Base-by-base conservation (phyloP, 768 basidiomycete genomes). In the Rhodosporidiobolus sp. region DNA sequence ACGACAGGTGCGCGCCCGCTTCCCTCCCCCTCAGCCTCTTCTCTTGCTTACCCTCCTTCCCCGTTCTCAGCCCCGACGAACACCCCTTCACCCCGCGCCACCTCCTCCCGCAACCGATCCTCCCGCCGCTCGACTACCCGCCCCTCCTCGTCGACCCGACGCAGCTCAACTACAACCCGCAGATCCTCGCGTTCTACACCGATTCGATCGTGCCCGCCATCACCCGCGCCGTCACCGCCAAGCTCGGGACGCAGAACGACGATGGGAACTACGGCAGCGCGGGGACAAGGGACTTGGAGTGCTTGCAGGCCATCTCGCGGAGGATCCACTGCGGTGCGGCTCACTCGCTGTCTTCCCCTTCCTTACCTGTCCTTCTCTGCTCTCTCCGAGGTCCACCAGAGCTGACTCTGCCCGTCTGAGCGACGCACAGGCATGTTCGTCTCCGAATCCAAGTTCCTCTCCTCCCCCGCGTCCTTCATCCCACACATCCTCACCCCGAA, bases 261-360 rank as follows among this genome's bases (percentile, higher is more conserved):
- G 96, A 99, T 78, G 94, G 94, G 38, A 99, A 99, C 81, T 96
- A 99, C 80, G 96, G 96, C 26, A 94, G 91, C 79, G 89, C 93
- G 0, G 92, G 93, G 2, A 94, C 91, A 38, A 86, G 96, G 69
- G 96, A 99, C 79, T 87, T 99, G 35, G 94, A 98, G 81, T 89
- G 93, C 5, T 86, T 99, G n/a, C 94, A 97, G 79, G 89, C 94
- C n/a, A 89, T 99, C 79, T 94, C 91, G 83, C 90, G 97, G 83
- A 88, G 96, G 50, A 94, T 99, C 46, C 96, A 99, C 82, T 99
- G 95, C 79, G 96, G 96, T 94, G 76, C 63, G 86, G 32, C 46
- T 57, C 43, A 43, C n/a, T 20, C 0, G n/a, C 24, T 7, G 30
- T 26, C 54, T n/a, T 28, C 2, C 24, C 35, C 17, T n/a, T 22